Evolutionary conservation across 257 asterid species (phyloP).

Genomic region (Sherardia arvensis): DNA sequence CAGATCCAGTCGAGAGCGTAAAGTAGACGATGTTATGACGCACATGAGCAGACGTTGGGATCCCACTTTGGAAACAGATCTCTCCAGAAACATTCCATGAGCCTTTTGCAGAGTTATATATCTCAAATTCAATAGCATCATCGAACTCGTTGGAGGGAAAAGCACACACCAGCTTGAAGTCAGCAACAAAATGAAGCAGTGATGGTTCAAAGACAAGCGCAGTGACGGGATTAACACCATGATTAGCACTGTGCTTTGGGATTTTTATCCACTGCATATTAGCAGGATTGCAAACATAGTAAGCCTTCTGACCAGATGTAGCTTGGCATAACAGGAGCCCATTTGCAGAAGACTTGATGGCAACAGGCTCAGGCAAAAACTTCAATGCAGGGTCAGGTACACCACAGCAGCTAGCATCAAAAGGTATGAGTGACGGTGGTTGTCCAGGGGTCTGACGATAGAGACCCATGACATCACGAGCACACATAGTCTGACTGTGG

Average conservation of each 20-base stretch:
- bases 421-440: slow-evolving; percentile 21
- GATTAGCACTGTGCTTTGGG: slow-evolving; percentile 38
- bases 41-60: slow-evolving; percentile 23
- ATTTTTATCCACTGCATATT: slow-evolving; percentile 36
- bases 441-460: slow-evolving; percentile 28
- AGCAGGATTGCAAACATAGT: slow-evolving; percentile 46
- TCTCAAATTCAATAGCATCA: slow-evolving; percentile 47
- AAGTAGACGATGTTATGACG: slow-evolving; percentile 32
- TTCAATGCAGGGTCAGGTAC: slow-evolving; percentile 39
- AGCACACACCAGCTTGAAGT: slow-evolving; percentile 37
- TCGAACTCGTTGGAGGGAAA: slow-evolving; percentile 38
- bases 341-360: slow-evolving; percentile 36
- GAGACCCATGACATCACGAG: slow-evolving; percentile 23
- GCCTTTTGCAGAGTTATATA: slow-evolving; percentile 36
- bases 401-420: slow-evolving; percentile 31
- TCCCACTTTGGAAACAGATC: slow-evolving; percentile 26
- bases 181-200: slow-evolving; percentile 36
- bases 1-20: slow-evolving; percentile 13
- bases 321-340: slow-evolving; percentile 50
- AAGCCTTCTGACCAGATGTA: slow-evolving; percentile 16
- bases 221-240: slow-evolving; percentile 29
- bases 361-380: slow-evolving; percentile 44
- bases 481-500: slow-evolving; percentile 34
- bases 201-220: slow-evolving; percentile 49
- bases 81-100: slow-evolving; percentile 44